A percentile compares a stretch with the other conserved stretches of the same genome.
Conservation (phyloP, 495 filamentous ascomycete species). For the Halenospora varia region DNA sequence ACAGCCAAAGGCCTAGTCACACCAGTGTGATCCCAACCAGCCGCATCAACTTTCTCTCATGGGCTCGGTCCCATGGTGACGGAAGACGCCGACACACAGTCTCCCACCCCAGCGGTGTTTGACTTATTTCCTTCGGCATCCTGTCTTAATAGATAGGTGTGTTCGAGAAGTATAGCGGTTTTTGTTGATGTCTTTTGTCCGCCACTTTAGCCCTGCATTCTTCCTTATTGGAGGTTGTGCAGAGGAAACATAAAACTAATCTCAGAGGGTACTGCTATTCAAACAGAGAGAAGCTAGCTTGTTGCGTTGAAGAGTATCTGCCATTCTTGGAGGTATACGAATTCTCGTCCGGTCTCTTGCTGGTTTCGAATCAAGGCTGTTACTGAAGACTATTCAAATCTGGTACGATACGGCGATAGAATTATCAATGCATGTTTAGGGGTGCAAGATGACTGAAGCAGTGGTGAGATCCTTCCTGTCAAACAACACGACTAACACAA, state of each 20-base stretch:
- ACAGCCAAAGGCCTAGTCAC: constrained; percentile 40
- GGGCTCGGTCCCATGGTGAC: constrained; percentile 47
- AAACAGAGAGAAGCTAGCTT: constrained; percentile 49
- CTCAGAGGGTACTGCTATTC: constrained; percentile 74
- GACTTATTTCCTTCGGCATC: constrained; percentile 31
- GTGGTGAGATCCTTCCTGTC: constrained; percentile 17
- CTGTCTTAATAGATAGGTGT: constrained; percentile 1
- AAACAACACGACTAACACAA: constrained; percentile 13
- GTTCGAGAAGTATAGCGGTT: constrained; percentile 49
- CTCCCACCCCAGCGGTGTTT: constrained; percentile 28
- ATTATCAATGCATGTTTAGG: neutral
- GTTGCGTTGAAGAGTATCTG: constrained; percentile 17
- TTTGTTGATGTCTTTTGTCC: constrained; percentile 86
- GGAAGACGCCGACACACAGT: constrained; percentile 57
- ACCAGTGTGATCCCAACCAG: constrained; percentile 33
- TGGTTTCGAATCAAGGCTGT: constrained; percentile 35
- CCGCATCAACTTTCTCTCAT: constrained; percentile 72
- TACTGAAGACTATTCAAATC: constrained; percentile 22
- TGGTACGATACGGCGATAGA: constrained; percentile 7
- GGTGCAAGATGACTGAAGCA: constrained; percentile 35
- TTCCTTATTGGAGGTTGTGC: constrained; percentile 26
- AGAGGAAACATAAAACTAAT: constrained; percentile 88
- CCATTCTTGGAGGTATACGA: constrained; percentile 25
- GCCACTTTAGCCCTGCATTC: constrained; percentile 41
- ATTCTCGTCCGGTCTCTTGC: constrained; percentile 32